Percentiles rank a stretch among this genome's conserved stretches.
Conservation (phyloP, 345 rosid genomes). For the Pistacia vera region DNA sequence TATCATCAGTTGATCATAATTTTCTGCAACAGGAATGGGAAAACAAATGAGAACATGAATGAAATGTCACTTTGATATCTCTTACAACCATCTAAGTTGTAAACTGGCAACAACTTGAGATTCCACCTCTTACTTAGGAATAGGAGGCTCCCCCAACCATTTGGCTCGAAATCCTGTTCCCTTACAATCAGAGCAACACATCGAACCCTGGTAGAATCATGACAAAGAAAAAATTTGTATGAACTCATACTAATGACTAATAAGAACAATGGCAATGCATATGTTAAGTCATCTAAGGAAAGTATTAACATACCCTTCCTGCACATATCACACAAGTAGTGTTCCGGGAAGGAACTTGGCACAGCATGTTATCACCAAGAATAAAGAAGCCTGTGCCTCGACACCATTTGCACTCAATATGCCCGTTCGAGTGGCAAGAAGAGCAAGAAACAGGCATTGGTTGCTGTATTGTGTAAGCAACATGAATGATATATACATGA, state of each 20-base stretch:
- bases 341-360: constrained; percentile 91
- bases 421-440: constrained; percentile 69
- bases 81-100: neutral
- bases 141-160: constrained; percentile 83
- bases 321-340: constrained; percentile 79
- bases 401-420: constrained; percentile 91
- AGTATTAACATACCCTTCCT: constrained; percentile 59
- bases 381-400: constrained; percentile 92
- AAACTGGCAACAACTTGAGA: neutral
- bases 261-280: neutral
- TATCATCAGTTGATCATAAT: neutral
- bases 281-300: neutral
- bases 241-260: neutral
- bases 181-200: constrained; percentile 69
- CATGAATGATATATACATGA: neutral
- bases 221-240: neutral
- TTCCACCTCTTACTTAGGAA: constrained; percentile 35
- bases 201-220: constrained; percentile 59
- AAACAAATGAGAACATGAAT: constrained; percentile 15
- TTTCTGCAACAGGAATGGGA: neutral
- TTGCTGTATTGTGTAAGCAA: constrained; percentile 61
- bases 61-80: neutral
- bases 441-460: constrained; percentile 76
- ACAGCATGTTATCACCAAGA: constrained; percentile 88
- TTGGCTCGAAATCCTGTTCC: constrained; percentile 98